A percentile compares a stretch with the other conserved stretches of the same genome.
These are phyloP conservation scores for Colletotrichum spaethianum DNA, from an alignment of 2,329 filamentous ascomycete genomes.

Conservation along the genomic window DNA sequence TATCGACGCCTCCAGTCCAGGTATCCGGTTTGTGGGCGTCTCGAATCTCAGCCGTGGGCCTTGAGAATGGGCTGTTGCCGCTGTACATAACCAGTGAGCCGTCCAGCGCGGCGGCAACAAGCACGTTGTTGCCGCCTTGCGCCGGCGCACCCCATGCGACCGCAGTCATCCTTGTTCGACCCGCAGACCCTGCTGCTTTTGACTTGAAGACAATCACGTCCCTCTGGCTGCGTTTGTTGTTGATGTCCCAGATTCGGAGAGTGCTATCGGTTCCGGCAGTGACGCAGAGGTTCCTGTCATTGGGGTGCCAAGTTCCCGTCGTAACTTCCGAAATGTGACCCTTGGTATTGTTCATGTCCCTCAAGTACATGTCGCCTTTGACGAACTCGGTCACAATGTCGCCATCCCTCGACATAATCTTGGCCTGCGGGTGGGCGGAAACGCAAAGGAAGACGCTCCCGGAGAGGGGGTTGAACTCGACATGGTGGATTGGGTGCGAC, in stretches of 20 bases:
- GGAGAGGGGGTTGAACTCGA: constrained; percentile 87
- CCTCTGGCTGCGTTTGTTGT: constrained; percentile 89
- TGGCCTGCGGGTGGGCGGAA: constrained; percentile 90
- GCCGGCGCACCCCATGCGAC: constrained; percentile 86
- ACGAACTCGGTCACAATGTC: constrained; percentile 89
- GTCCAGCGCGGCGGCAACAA: constrained; percentile 88
- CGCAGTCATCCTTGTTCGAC: constrained; percentile 93
- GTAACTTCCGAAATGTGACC: constrained; percentile 95
- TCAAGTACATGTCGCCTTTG: constrained; percentile 98
- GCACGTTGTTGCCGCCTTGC: constrained; percentile 83
- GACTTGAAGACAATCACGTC: constrained; percentile 98
- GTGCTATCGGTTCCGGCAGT: constrained; percentile 97
- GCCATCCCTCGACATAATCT: constrained; percentile 90
- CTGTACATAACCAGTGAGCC: constrained; percentile 93
- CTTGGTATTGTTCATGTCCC: constrained; percentile 98
- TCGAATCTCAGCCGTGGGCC: constrained; percentile 86
- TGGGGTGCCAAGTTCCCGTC: constrained; percentile 91
- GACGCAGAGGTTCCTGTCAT: constrained; percentile 85
- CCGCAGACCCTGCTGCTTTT: constrained; percentile 86
- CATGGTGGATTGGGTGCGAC: constrained; percentile 88
- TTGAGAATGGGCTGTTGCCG: constrained; percentile 87
- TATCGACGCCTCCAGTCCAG: constrained; percentile 93
- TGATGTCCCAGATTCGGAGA: constrained; percentile 96
- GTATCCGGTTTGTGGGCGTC: constrained; percentile 87
- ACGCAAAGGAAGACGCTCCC: constrained; percentile 88